A percentile compares a stretch with the other conserved stretches of the same genome.
phyloP scores from a whole-genome alignment of 2,329 filamentous ascomycete species.

The Fusarium bactridioides region DNA sequence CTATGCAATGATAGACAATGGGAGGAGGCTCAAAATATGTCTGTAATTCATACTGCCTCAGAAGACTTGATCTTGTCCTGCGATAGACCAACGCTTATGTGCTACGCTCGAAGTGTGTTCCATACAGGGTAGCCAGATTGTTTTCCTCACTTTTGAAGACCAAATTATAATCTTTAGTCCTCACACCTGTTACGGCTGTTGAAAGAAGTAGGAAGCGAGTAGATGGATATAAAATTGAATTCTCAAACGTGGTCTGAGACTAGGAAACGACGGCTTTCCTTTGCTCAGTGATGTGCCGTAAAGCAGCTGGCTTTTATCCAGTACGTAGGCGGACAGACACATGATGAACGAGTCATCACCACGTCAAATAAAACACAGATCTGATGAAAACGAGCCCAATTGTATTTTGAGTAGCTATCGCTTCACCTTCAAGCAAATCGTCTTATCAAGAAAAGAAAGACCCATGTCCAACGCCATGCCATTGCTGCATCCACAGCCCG shows the following conservation, averaged over 20 bases:
- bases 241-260: neutral
- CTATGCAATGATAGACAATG: too few relatives aligned
- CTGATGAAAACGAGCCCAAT: too few relatives aligned
- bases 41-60: neutral
- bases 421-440: neutral
- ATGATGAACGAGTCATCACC: neutral
- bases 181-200: neutral
- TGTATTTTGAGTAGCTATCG: neutral
- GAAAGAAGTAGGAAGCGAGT: fast-evolving
- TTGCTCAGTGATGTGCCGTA: neutral
- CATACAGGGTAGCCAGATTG: neutral
- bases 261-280: neutral
- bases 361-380: too few relatives aligned
- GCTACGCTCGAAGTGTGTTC: neutral
- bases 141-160: neutral
- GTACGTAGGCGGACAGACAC: neutral
- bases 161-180: neutral
- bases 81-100: neutral
- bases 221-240: too few relatives aligned
- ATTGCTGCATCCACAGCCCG: neutral
- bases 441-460: neutral
- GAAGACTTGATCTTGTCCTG: neutral
- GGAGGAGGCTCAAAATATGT: neutral
- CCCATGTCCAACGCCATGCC: slow-evolving; percentile 10
- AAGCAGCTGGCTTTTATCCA: too few relatives aligned